Evolutionary conservation across 345 rosid genomes (phyloP).

Genomic region (Eucalyptus melliodora): DNA sequence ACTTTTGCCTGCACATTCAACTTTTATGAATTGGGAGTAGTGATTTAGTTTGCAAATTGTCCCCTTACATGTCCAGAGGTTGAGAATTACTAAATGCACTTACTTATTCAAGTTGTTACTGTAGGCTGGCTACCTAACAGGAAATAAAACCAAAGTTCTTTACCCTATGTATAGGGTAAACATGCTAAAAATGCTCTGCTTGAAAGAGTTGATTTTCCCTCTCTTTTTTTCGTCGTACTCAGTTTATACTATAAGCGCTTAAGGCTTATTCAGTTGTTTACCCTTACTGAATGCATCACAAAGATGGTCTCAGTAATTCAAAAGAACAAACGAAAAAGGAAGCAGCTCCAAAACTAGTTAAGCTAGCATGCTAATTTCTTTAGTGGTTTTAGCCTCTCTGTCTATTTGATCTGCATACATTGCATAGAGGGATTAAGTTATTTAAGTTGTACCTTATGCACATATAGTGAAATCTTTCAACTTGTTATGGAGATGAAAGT

Average conservation of each 20-base stretch:
- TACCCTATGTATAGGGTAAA: not conserved
- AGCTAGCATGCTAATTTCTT: not conserved
- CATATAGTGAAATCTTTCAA: not conserved
- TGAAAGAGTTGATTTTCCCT: not conserved
- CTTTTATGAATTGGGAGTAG: not conserved
- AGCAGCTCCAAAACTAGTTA: not conserved
- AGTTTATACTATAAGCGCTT: not conserved
- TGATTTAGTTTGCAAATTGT: not conserved
- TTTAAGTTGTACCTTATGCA: not conserved
- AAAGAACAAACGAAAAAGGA: not conserved
- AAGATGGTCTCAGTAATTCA: not conserved
- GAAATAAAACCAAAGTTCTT: not conserved
- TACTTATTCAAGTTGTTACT: not conserved
- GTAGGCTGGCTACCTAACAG: not conserved
- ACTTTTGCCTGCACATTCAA: not conserved
- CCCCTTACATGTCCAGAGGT: not conserved
- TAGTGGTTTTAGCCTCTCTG: not conserved
- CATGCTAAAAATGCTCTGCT: not conserved
- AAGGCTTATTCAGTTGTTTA: not conserved
- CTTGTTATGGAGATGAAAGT: not conserved
- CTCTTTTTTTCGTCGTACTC: not conserved
- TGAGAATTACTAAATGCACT: not conserved
- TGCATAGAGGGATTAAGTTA: not conserved
- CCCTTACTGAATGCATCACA: not conserved
- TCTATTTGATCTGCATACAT: not conserved